Base-by-base conservation (phyloP, 495 filamentous ascomycete species). In the Endocarpon pusillum region DNA sequence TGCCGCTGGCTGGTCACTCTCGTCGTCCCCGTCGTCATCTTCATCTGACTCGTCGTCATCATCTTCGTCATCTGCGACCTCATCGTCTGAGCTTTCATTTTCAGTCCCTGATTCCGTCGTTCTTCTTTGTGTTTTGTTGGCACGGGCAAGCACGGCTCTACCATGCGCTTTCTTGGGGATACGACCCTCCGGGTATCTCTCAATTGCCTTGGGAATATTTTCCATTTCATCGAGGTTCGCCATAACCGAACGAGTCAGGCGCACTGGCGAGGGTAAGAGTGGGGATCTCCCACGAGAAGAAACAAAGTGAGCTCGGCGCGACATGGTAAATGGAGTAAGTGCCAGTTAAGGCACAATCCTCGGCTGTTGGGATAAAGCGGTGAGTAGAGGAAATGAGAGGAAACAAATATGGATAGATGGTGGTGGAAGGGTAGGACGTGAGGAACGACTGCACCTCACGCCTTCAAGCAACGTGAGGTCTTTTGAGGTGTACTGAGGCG, bases 1-100 rank as follows among this genome's bases (percentile, higher is more conserved):
- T 19, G 53, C 62, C 45, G 59, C 58, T 36, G 61, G 55, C 34
- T 64, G 55, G 34, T 66, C 62, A 35, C 51, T n/a, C n/a, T n/a
- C n/a, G n/a, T n/a, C n/a, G n/a, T n/a, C n/a, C n/a, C n/a, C n/a
- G n/a, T n/a, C n/a, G n/a, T n/a, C n/a, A n/a, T n/a, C n/a, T n/a
- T n/a, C n/a, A n/a, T n/a, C n/a, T n/a, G n/a, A n/a, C n/a, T n/a
- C n/a, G n/a, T n/a, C n/a, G n/a, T n/a, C n/a, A n/a, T n/a, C n/a
- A n/a, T n/a, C n/a, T n/a, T n/a, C n/a, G n/a, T n/a, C n/a, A n/a
- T n/a, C n/a, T n/a, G n/a, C n/a, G n/a, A n/a, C 53, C 21, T 69
- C 60, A 35, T 64, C 61, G 31, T 62, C 60, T 8, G 38, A 41
- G 15, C 33, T 41, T n/a, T 23, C 37, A 19, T 47, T n/a, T n/a